Evolutionary conservation across 2,329 filamentous ascomycete genomes (phyloP), one percentile per base, ranked within the genome.

Genomic region (Venturia asperata): DNA sequence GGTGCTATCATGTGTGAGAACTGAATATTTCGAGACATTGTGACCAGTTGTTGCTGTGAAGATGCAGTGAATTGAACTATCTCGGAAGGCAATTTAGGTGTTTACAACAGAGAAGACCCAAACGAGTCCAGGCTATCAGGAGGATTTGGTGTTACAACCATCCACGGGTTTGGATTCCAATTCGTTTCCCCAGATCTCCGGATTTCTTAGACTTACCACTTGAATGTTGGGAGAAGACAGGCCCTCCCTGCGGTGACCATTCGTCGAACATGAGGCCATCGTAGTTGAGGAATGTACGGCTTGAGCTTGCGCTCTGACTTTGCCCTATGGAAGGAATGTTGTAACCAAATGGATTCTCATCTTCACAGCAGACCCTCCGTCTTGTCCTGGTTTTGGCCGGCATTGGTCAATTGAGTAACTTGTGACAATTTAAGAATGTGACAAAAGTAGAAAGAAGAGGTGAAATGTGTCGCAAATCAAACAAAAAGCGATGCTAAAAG

Each of bases 231-330:
- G 52, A 15, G 5, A 37, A 10, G 6, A 37, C 27, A 34, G 30
- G 30, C 6, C 52, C 9, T 19, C 30, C 30, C 52, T 37, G 3
- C 21, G 19, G 27, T 34, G 52, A 58, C 52, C 52, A 37, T 19
- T 27, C 30, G 3, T 58, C 52, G 15, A 58, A 58, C 7, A 10
- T 58, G 52, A 58, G 52, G 30, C 52, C 52, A 34, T 58, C 52
- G 17, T 34, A 58, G 30, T 37, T 58, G 30, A 58, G 52, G 30
- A 58, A 58, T 37, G 52, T 58, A 19, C 52, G 52, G 30, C 27
- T 34, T 34, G 52, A 58, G 52, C 27, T 37, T 34, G 52, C 52
- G 21, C 52, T 58, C 30, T 58, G 27, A 37, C 52, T 34, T 37
- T 58, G 11, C 30, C 52, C 30, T 34, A 39, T 19, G 10, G 19